Conservation (phyloP, 148 eudicot species). For the Vaccinium darrowii region DNA sequence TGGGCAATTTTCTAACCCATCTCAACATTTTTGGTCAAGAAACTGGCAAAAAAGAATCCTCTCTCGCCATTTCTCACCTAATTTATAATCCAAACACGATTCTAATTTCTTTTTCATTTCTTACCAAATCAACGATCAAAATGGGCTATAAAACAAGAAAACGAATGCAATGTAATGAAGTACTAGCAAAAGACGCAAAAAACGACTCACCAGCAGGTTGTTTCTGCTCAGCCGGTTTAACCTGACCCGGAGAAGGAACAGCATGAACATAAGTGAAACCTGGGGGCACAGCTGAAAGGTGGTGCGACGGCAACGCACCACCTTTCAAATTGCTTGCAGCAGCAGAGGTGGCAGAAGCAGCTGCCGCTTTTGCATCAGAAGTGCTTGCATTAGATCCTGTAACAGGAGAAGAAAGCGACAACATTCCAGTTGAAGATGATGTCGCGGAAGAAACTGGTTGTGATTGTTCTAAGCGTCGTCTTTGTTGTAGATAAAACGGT, state of each 20-base stretch:
- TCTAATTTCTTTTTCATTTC: neutral
- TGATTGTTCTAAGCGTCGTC: constrained; percentile 54
- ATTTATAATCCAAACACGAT: neutral
- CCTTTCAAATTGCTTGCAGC: constrained; percentile 53
- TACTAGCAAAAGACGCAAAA: neutral
- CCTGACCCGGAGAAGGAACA: constrained; percentile 55
- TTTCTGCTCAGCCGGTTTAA: constrained; percentile 82
- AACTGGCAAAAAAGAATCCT: neutral
- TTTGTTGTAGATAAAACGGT: constrained; percentile 57
- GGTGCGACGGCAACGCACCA: constrained; percentile 44
- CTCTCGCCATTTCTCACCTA: neutral
- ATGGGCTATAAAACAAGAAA: neutral
- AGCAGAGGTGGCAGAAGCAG: constrained; percentile 55
- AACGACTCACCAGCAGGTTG: constrained; percentile 86
- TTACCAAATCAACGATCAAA: neutral
- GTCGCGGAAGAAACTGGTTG: constrained; percentile 44
- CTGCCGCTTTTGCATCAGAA: constrained; percentile 68
- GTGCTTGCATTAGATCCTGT: constrained; percentile 39
- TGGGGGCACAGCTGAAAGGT: constrained; percentile 37
- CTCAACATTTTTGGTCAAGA: neutral
- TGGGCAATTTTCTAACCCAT: neutral
- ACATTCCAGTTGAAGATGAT: constrained; percentile 49
- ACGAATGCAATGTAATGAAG: neutral
- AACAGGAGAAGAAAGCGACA: constrained; percentile 51
- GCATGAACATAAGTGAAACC: constrained; percentile 58